Base-by-base conservation (phyloP, 2,329 filamentous ascomycete species). In the Rachicladosporium sp. region DNA sequence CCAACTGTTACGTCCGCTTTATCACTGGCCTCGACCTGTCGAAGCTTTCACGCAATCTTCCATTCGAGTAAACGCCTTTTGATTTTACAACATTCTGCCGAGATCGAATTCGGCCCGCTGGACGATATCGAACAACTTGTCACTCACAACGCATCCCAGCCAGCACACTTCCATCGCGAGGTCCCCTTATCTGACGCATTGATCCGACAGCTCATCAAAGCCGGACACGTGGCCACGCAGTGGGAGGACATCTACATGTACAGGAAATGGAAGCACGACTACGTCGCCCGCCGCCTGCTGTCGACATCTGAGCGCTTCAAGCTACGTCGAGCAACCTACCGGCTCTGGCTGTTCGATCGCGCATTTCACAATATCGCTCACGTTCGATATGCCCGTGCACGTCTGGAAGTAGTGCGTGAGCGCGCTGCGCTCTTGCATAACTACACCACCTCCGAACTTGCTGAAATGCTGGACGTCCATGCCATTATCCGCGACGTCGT, bases 201-300 rank as follows among this genome's bases (percentile, higher is more conserved):
- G 4, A 60, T 79, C 30, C 63, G 67, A 43, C 73, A 78, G 46
- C 62, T 76, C 33, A 58, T 76, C 15, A 60, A 64, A 33, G 61
- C 71, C 11, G 75, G 75, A 32, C 62, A 64, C 10, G 61, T 75
- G 1, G 75, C 74, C 4, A 65, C 67, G 50, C 68, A 68, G 48
- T 78, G 73, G 69, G 70, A 71, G 50, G 63, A 66, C n/a, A 66
- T 78, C n/a, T 79, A 77, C 49, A 73, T 73, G 1, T 65, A 71
- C 52, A 75, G 76, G 57, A 76, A 76, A 53, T 79, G 75, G 75
- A 76, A 74, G 49, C 51, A 61, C 41, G 67, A 75, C 47, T 76
- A 64, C 45, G 68, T 70, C 41, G 61, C 68, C 41, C 68, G 75
- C 7, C 70, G 75, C 7, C 62, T 72, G 2, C 57, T 79, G 35